Percentiles rank a stretch among this genome's conserved stretches.
Evolutionary conservation across 805 yeast species (phyloP).

Genomic region (Nematodospora valgi): DNA sequence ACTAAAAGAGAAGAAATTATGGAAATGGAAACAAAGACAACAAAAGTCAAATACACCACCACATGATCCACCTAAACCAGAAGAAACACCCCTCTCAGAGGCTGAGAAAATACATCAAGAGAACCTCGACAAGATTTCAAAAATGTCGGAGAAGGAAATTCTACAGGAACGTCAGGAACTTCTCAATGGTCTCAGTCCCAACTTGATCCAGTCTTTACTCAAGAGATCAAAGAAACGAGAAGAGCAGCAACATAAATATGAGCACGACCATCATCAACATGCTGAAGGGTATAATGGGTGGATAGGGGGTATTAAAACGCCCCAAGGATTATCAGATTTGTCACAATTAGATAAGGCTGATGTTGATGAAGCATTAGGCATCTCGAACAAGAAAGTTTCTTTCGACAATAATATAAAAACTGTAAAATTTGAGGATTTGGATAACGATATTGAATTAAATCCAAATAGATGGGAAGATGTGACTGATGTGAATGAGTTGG

Average conservation of each 20-base stretch:
- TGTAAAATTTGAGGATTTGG: constrained; percentile 26
- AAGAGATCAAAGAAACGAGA: constrained; percentile 52
- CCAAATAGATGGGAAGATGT: constrained; percentile 49
- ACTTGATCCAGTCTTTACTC: constrained; percentile 55
- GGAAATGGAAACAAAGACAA: constrained; percentile 41
- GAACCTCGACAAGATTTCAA: constrained; percentile 57
- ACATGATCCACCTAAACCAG: constrained; percentile 10
- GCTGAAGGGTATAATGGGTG: constrained; percentile 43
- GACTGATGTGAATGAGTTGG: constrained; percentile 49
- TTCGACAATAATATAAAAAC: constrained; percentile 28
- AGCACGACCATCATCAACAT: constrained; percentile 25
- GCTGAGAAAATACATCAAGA: constrained; percentile 75
- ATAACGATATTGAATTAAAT: constrained; percentile 19
- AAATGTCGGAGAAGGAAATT: constrained; percentile 66
- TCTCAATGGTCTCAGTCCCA: constrained; percentile 64
- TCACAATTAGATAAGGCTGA: constrained; percentile 32
- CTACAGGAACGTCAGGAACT: constrained; percentile 64
- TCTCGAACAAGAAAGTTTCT: constrained; percentile 26
- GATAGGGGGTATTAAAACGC: constrained; percentile 39
- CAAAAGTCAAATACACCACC: constrained; percentile 4
- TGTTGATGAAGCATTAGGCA: constrained; percentile 36
- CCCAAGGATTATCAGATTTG: constrained; percentile 27
- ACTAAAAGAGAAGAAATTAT: constrained; percentile 32
- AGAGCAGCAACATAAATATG: constrained; percentile 7
- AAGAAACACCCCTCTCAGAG: constrained; percentile 40